Evolutionary conservation across 176 grass and related monocot species (phyloP).

Genomic region (Leersia perrieri): DNA sequence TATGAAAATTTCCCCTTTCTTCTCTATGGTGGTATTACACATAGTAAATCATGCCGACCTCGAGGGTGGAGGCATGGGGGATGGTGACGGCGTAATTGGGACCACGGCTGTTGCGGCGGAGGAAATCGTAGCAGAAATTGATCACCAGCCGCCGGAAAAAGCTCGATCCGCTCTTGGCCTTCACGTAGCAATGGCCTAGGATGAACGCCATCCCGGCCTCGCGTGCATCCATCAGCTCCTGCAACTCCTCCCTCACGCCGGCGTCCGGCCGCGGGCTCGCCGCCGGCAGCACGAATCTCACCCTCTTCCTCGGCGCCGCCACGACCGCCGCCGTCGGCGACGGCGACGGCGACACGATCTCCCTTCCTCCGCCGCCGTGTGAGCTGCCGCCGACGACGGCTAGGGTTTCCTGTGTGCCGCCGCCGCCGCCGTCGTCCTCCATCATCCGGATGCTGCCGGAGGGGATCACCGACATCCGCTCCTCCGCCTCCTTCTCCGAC

Average conservation of each 20-base stretch:
- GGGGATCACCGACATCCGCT: constrained; percentile 68
- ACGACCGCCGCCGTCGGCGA: not conserved
- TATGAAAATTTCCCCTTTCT: too few species aligned
- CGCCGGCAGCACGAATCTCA: constrained; percentile 74
- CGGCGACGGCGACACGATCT: constrained; percentile 43
- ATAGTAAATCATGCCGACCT: constrained; percentile 94
- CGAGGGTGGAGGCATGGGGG: constrained; percentile 81
- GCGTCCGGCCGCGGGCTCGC: constrained; percentile 55
- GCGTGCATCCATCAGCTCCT: constrained; percentile 74
- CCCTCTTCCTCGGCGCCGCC: constrained; percentile 58
- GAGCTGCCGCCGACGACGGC: constrained; percentile 17
- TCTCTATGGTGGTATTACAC: constrained; percentile 51
- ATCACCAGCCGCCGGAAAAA: constrained; percentile 74
- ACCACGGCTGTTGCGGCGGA: constrained; percentile 80
- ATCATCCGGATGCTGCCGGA: constrained; percentile 65
- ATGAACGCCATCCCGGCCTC: constrained; percentile 98
- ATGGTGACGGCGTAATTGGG: constrained; percentile 74
- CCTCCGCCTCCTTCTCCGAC: constrained; percentile 50
- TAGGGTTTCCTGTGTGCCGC: constrained; percentile 8
- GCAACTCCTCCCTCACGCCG: constrained; percentile 73
- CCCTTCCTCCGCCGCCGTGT: not conserved
- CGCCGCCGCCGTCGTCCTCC: constrained; percentile 42
- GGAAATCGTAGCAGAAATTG: constrained; percentile 81
- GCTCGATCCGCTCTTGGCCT: constrained; percentile 83
- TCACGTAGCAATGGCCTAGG: constrained; percentile 73